Percentiles rank a stretch among this genome's conserved stretches.
Conservation (phyloP, 176 grass and related monocot genomes). For the Pharus latifolius region DNA sequence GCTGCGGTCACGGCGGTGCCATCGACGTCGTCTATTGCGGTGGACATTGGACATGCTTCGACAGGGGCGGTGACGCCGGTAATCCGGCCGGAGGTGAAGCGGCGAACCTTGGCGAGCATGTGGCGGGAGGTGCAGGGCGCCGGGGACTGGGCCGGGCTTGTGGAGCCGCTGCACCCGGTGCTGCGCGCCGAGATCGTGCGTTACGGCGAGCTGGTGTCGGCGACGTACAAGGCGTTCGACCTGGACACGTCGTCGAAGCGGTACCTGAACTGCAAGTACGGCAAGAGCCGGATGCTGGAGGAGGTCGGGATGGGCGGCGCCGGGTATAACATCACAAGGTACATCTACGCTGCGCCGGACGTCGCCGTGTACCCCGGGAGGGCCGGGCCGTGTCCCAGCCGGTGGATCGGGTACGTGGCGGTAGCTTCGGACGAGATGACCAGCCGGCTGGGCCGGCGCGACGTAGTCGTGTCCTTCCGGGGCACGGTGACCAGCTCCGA, state of each 20-base stretch:
- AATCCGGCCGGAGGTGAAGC: too few species aligned
- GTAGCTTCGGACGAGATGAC: constrained; percentile 19
- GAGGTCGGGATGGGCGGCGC: constrained; percentile 55
- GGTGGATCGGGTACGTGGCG: constrained; percentile 82
- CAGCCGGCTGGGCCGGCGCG: constrained; percentile 34
- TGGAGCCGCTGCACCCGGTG: constrained; percentile 53
- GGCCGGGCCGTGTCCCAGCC: constrained; percentile 22
- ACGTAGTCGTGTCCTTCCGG: constrained; percentile 61
- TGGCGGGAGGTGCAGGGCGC: constrained; percentile 70
- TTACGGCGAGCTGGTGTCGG: constrained; percentile 67
- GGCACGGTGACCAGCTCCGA: constrained; percentile 58
- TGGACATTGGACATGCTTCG: too few species aligned
- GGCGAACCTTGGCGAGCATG: constrained; percentile 19
- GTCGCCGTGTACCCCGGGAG: constrained; percentile 23
- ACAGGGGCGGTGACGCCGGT: too few species aligned
- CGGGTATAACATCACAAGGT: constrained; percentile 51
- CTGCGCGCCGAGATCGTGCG: constrained; percentile 64
- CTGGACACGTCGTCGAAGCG: constrained; percentile 40
- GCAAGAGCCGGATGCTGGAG: constrained; percentile 50
- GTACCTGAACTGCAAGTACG: constrained; percentile 77
- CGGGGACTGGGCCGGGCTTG: constrained; percentile 43
- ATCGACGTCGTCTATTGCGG: too few species aligned
- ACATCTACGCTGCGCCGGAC: constrained; percentile 59
- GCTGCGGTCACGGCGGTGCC: too few species aligned
- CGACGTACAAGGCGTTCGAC: constrained; percentile 77